phyloP scores from a whole-genome alignment of 2,329 filamentous ascomycete genomes.

The Apiospora arundinis region DNA sequence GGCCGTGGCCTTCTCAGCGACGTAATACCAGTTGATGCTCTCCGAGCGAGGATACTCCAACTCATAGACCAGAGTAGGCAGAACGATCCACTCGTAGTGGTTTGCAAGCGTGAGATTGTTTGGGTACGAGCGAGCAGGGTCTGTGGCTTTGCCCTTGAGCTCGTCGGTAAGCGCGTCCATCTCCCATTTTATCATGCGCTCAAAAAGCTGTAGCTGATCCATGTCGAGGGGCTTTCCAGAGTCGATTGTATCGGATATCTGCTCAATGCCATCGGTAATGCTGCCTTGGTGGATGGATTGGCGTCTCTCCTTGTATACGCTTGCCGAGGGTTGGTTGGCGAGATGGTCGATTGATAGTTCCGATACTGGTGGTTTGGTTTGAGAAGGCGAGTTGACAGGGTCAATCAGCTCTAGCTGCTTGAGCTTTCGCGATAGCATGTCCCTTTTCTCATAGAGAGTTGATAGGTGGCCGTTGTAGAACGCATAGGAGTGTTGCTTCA shows the following conservation, averaged over 20 bases:
- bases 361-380: constrained; percentile 48
- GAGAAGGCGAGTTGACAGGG: constrained; percentile 51
- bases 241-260: constrained; percentile 67
- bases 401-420: constrained; percentile 62
- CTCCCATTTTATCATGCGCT: constrained; percentile 70
- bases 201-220: constrained; percentile 68
- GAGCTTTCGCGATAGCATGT: constrained; percentile 53
- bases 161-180: constrained; percentile 69
- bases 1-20: constrained; percentile 73
- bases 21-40: constrained; percentile 75
- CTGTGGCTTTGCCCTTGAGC: constrained; percentile 66
- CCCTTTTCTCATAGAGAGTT: constrained; percentile 59
- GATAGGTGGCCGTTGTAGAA: constrained; percentile 81
- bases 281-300: constrained; percentile 44
- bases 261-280: constrained; percentile 57
- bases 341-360: constrained; percentile 55
- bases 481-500: constrained; percentile 84
- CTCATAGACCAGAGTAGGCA: constrained; percentile 82
- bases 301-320: constrained; percentile 49
- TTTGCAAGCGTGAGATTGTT: constrained; percentile 70
- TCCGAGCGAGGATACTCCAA: constrained; percentile 75
- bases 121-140: constrained; percentile 63
- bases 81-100: constrained; percentile 74
- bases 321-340: constrained; percentile 46
- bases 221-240: constrained; percentile 64